phyloP scores from a whole-genome alignment of 2,329 filamentous ascomycete genomes.

The Paracamarosporium sp. region DNA sequence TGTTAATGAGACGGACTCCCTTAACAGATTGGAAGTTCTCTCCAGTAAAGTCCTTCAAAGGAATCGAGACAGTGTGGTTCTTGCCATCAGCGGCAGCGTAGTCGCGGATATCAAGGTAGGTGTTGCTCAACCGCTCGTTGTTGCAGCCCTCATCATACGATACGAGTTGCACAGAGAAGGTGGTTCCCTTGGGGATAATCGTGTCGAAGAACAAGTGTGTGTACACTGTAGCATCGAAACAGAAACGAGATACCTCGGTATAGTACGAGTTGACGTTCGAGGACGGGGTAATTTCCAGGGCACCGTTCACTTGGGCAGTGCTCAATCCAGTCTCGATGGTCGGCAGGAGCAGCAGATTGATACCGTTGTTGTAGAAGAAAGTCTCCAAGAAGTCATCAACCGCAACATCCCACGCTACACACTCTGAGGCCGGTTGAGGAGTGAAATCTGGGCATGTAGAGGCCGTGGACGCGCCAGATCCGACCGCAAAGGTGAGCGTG shows the following conservation, averaged over 20 bases:
- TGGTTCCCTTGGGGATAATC: slow-evolving; percentile 3
- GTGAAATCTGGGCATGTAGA: slow-evolving; percentile 13
- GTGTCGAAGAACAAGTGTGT: slow-evolving; percentile 12
- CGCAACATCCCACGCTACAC: slow-evolving; percentile 12
- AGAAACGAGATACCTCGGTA: slow-evolving; percentile 11
- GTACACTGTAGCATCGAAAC: slow-evolving; percentile 9
- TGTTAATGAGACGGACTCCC: slow-evolving; percentile 11
- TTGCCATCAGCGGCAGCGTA: slow-evolving; percentile 10
- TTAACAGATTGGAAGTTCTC: slow-evolving; percentile 4
- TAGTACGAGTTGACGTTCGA: slow-evolving; percentile 11
- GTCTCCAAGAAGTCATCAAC: slow-evolving; percentile 10
- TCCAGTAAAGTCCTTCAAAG: slow-evolving; percentile 6
- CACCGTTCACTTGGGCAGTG: background rate
- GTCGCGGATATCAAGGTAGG: slow-evolving; percentile 5
- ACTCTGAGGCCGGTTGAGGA: slow-evolving; percentile 4
- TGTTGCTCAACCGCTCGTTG: background rate
- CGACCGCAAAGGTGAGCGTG: slow-evolving; percentile 6
- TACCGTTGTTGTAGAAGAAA: slow-evolving; percentile 9
- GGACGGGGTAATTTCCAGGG: background rate
- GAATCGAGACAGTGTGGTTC: slow-evolving; percentile 11
- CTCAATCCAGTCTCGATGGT: background rate
- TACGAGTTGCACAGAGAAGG: slow-evolving; percentile 8
- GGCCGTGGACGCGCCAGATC: background rate
- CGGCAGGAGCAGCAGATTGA: slow-evolving; percentile 8
- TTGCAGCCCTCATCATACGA: slow-evolving; percentile 5